Evolutionary conservation across 169 alveolate species (phyloP).

Genomic region (Miamiensis avidus): DNA sequence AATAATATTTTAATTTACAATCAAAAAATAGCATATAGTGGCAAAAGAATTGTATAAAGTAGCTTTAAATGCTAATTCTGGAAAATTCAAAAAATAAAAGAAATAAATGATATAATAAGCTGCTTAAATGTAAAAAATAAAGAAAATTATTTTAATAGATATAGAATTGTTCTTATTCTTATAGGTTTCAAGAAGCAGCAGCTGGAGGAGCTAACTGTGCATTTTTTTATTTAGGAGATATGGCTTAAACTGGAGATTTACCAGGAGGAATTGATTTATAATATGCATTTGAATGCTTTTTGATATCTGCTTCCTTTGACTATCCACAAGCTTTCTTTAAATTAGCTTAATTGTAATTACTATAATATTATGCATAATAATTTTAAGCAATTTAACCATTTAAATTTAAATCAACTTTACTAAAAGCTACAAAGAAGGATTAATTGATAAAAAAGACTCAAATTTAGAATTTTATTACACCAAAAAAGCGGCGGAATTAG

Average conservation of each 20-base stretch:
- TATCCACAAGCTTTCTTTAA: constrained; percentile 33
- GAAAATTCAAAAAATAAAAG: constrained; percentile 35
- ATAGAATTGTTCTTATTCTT: neutral
- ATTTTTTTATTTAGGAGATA: constrained; percentile 42
- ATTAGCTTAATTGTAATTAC: constrained; percentile 28
- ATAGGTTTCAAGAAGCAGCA: constrained; percentile 24
- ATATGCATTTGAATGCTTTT: constrained; percentile 41
- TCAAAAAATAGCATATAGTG: constrained; percentile 21
- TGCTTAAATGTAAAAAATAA: constrained; percentile 10
- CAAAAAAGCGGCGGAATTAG: constrained; percentile 47
- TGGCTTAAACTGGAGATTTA: constrained; percentile 43
- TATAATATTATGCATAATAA: neutral
- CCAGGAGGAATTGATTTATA: constrained; percentile 39
- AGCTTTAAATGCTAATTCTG: constrained; percentile 35
- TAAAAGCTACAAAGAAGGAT: constrained; percentile 33
- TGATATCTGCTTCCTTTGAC: constrained; percentile 37
- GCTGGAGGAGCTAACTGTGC: constrained; percentile 19
- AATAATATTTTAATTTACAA: neutral
- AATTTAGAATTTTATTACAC: constrained; percentile 31
- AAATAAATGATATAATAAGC: constrained; percentile 31
- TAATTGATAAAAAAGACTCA: constrained; percentile 26
- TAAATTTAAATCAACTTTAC: neutral
- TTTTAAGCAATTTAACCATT: neutral
- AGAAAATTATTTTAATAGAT: too few species aligned
- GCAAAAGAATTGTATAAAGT: constrained; percentile 52